Conservation (phyloP, 306 rosid genomes). For the Rosa lucieae region DNA sequence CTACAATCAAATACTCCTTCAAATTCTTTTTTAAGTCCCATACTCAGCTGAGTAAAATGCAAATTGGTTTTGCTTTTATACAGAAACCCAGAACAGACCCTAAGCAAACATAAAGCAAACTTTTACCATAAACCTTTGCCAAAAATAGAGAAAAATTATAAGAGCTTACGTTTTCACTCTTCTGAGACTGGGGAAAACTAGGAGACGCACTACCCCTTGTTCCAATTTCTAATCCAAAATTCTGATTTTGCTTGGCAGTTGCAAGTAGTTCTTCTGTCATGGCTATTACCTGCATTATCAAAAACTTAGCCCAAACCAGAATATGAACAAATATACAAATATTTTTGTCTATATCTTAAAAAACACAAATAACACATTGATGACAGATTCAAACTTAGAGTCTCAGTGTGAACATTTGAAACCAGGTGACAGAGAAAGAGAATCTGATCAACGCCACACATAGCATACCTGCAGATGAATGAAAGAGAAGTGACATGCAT, state of each 20-base stretch:
- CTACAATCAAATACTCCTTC: not conserved
- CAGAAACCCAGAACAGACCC: not conserved
- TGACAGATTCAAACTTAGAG: constrained; percentile 62
- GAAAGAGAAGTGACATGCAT: constrained; percentile 79
- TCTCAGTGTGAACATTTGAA: constrained; percentile 70
- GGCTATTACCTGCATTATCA: constrained; percentile 74
- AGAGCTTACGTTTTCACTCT: constrained; percentile 45
- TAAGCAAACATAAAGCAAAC: not conserved
- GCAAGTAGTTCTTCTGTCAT: constrained; percentile 87
- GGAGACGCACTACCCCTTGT: constrained; percentile 44
- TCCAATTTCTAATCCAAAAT: constrained; percentile 41
- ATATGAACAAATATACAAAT: constrained; percentile 24
- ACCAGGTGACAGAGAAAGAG: constrained; percentile 61
- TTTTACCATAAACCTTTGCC: not conserved
- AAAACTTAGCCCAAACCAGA: constrained; percentile 50
- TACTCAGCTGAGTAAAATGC: not conserved
- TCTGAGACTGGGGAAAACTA: constrained; percentile 37
- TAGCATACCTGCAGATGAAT: constrained; percentile 93
- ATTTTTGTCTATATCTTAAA: constrained; percentile 28
- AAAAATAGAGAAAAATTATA: not conserved
- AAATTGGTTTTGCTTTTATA: not conserved
- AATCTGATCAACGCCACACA: constrained; percentile 68
- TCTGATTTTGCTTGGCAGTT: constrained; percentile 79
- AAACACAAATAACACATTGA: constrained; percentile 42
- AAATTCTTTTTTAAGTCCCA: not conserved